phyloP scores from a whole-genome alignment of 73 alveolate genomes.

The Diophrys sp. region DNA sequence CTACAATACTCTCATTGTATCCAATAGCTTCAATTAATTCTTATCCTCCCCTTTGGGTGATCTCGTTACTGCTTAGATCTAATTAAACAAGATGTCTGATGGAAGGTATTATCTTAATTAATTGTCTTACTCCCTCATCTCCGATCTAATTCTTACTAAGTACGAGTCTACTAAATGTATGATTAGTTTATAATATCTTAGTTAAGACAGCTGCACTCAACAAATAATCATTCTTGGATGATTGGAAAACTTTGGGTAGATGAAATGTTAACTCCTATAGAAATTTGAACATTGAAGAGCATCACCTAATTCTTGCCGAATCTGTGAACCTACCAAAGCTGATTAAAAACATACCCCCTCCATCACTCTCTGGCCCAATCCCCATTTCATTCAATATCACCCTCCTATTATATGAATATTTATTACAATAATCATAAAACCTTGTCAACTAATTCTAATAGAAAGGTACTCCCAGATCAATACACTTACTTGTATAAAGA shows the following conservation, averaged over 20 bases:
- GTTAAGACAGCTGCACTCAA: no score
- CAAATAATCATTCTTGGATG: no score
- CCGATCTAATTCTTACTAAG: conserved; percentile 19
- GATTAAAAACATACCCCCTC: no score
- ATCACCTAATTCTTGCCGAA: no score
- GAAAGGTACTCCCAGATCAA: conserved; percentile 3
- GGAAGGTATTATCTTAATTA: conserved; percentile 4
- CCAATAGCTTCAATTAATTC: conserved; percentile 1
- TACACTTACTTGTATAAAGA: conserved; percentile 11
- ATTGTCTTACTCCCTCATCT: conserved; percentile 17
- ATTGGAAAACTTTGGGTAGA: no score
- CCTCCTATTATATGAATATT: background rate
- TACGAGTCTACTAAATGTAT: conserved; percentile 1
- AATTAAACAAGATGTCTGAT: background rate
- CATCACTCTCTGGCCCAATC: conserved; percentile 2
- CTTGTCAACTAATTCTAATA: conserved; percentile 11
- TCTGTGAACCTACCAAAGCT: no score
- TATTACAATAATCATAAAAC: conserved; percentile 13
- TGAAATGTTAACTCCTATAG: no score
- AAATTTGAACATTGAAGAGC: no score
- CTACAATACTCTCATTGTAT: conserved; percentile 6
- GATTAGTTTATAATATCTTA: background rate
- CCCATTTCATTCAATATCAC: conserved; percentile 12
- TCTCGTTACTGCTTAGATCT: conserved; percentile 20
- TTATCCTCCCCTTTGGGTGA: conserved; percentile 15